Conservation (phyloP, 805 yeast genomes). For the Hanseniaspora meyeri region DNA sequence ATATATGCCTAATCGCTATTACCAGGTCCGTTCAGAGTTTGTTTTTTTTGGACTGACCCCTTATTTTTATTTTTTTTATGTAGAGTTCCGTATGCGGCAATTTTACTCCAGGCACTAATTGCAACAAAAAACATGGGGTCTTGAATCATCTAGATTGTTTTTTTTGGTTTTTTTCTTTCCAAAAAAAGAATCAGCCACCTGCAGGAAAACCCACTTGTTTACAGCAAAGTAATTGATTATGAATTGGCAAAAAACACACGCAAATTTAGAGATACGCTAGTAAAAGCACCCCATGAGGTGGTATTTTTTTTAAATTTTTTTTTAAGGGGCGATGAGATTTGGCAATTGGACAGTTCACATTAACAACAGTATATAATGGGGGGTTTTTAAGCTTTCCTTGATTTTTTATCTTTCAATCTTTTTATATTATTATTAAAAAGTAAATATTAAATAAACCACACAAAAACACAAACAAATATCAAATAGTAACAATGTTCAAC, state of each 20-base stretch:
- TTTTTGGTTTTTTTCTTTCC: neutral
- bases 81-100: too few species aligned
- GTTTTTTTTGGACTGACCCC: too few species aligned
- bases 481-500: neutral
- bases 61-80: too few species aligned
- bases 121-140: neutral
- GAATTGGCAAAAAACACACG: neutral
- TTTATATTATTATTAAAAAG: neutral
- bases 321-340: neutral
- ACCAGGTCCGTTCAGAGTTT: too few species aligned
- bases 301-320: neutral
- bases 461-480: neutral
- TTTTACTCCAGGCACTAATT: too few species aligned
- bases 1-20: too few species aligned
- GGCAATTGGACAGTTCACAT: too few species aligned
- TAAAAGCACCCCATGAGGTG: too few species aligned
- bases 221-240: neutral
- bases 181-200: neutral
- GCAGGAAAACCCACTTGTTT: neutral
- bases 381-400: neutral
- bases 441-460: neutral
- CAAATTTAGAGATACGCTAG: too few species aligned
- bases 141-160: neutral
- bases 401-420: neutral
- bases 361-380: neutral